Evolutionary conservation across 352 stramenopile genomes (phyloP), one percentile per base, ranked within the genome.

Genomic region (Phytophthora sp.): DNA sequence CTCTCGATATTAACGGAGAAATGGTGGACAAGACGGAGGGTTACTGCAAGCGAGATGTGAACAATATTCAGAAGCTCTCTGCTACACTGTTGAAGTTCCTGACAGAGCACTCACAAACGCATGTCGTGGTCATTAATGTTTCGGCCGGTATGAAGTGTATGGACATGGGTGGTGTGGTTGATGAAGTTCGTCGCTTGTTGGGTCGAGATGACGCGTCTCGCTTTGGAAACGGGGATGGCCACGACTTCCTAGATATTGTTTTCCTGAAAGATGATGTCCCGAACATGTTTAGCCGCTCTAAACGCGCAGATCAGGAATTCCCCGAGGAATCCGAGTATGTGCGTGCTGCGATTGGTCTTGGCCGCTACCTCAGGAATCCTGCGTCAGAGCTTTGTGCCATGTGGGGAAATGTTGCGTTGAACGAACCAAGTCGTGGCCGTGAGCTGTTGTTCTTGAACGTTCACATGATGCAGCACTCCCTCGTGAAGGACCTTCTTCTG

Each of bases 111-210:
- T 79, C 81, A 8, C 74, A 79, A 63, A 94, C 86, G 9, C 79
- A 94, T 57, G 88, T 93, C 0, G 86, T 96, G 27, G 88, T 95
- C 18, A 91, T 96, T 64, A 96, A 96, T 73, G 84, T 94, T 16
- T 94, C 85, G n/a, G 88, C 84, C 1, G 86, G 88, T 16, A 90
- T 92, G 76, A 96, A 96, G 65, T 94, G 86, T 52, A 93, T 96
- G 82, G 88, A 96, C 53, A 91, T 96, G 82, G 88, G 88, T 71
- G 86, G 90, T 20, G 75, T 96, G 12, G 88, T 96, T 24, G 86
- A 95, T 75, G 84, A 86, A 20, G 77, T 94, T 20, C 86, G 88
- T 33, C 84, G 84, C 36, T 74, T 95, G 60, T 65, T 96, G 3
- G 82, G 84, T 15, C 72, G 88, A 55, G 73, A 90, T 63, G 79